Evolutionary conservation across 306 rosid genomes (phyloP).

Genomic region (Trifolium repens): DNA sequence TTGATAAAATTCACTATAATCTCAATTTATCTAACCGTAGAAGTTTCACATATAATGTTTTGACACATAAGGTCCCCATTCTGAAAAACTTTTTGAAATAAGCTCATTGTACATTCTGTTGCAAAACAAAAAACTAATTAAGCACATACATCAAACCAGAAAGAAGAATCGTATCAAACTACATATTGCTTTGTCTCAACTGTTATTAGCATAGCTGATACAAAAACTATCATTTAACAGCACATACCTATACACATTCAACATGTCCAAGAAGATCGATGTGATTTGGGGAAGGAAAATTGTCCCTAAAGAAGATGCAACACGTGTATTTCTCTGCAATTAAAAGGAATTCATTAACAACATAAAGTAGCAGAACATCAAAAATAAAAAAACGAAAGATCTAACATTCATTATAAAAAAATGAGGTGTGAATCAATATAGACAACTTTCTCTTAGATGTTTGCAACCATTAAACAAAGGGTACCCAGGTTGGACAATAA

Average conservation of each 20-base stretch:
- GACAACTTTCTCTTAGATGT: too few relatives aligned
- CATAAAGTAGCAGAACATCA: not conserved
- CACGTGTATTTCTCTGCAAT: slow-evolving; percentile 93
- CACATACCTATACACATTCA: slow-evolving; percentile 89
- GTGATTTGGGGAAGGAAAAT: slow-evolving; percentile 87
- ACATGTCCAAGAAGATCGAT: slow-evolving; percentile 93
- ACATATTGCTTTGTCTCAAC: not conserved
- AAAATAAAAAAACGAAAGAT: not conserved
- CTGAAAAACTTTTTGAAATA: slow-evolving; percentile 85
- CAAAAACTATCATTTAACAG: not conserved
- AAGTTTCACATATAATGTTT: slow-evolving; percentile 89
- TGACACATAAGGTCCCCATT: slow-evolving; percentile 91
- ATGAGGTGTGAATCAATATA: too few relatives aligned
- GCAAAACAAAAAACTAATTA: slow-evolving; percentile 18
- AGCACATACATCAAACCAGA: not conserved
- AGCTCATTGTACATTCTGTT: slow-evolving; percentile 99
- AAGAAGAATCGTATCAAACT: slow-evolving; percentile 1
- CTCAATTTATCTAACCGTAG: slow-evolving; percentile 60
- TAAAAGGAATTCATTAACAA: slow-evolving; percentile 24
- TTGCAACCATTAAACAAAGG: not conserved
- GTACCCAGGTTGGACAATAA: not conserved
- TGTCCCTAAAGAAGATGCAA: slow-evolving; percentile 90
- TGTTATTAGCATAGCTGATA: slow-evolving; percentile 1
- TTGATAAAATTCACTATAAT: slow-evolving; percentile 5
- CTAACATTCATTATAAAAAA: not conserved